Evolutionary conservation across 2,329 filamentous ascomycete genomes (phyloP).

Genomic region (Didymella exigua): DNA sequence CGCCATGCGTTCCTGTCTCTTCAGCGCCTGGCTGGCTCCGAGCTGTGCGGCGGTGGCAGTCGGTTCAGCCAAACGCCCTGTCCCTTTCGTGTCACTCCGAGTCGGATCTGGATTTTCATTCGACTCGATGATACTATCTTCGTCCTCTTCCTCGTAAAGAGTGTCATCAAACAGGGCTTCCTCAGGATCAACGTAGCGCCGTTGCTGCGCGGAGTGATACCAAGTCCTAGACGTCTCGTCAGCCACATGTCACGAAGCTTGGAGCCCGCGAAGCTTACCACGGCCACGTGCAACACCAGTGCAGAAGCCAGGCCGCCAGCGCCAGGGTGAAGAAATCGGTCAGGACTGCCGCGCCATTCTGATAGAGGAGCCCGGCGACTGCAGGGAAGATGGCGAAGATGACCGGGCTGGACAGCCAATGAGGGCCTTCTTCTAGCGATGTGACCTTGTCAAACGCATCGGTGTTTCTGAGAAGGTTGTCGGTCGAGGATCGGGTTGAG

Average conservation of each 20-base stretch:
- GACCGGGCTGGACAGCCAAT: slow-evolving; percentile 81
- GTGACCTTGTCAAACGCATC: slow-evolving; percentile 36
- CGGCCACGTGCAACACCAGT: slow-evolving; percentile 89
- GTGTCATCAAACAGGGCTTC: slow-evolving; percentile 26
- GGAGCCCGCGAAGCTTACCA: slow-evolving; percentile 65
- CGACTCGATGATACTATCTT: slow-evolving; percentile 24
- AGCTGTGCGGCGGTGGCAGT: slow-evolving; percentile 27
- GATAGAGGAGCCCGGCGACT: slow-evolving; percentile 81
- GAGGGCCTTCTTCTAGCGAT: slow-evolving; percentile 62
- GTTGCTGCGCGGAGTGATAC: slow-evolving; percentile 57
- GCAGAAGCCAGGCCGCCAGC: slow-evolving; percentile 82
- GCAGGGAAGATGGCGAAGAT: slow-evolving; percentile 85
- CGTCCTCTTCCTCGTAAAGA: slow-evolving; percentile 40
- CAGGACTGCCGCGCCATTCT: slow-evolving; percentile 80
- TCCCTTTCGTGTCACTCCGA: slow-evolving; percentile 16
- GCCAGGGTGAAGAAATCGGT: slow-evolving; percentile 84
- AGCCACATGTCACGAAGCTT: not conserved
- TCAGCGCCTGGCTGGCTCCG: slow-evolving; percentile 67
- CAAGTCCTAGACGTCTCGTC: slow-evolving; percentile 51
- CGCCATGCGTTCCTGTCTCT: slow-evolving; percentile 75
- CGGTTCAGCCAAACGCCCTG: not conserved
- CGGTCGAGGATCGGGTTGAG: slow-evolving; percentile 68
- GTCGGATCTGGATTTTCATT: slow-evolving; percentile 17
- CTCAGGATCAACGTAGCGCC: slow-evolving; percentile 33
- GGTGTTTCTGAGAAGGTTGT: slow-evolving; percentile 63